Evolutionary conservation across 2,329 filamentous ascomycete genomes (phyloP).

Genomic region (Escovopsis sp.): DNA sequence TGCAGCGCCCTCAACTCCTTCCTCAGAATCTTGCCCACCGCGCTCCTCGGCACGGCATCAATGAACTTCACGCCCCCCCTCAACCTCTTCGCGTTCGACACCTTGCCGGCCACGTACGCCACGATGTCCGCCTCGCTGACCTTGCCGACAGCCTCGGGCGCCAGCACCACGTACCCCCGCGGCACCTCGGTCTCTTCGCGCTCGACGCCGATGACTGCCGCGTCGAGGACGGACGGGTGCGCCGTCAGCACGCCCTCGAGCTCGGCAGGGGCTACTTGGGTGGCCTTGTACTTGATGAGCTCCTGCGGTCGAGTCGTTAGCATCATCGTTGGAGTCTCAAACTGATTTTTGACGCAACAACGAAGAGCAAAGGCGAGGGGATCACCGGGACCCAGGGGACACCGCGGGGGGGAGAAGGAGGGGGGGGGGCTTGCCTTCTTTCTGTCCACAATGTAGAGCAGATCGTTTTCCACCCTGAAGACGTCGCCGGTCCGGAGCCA

Average conservation of each 20-base stretch:
- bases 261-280: constrained; percentile 54
- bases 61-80: constrained; percentile 55
- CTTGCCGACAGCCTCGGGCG: constrained; percentile 10
- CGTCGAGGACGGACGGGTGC: constrained; percentile 34
- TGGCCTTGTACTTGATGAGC: constrained; percentile 40
- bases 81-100: constrained; percentile 47
- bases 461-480: constrained; percentile 52
- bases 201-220: constrained; percentile 46
- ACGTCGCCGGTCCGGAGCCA: constrained; percentile 78
- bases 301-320: constrained; percentile 30
- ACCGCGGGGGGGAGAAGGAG: too few species aligned
- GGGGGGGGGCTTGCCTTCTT: constrained; percentile 38
- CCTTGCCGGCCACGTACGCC: constrained; percentile 13
- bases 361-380: neutral
- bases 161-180: constrained; percentile 23
- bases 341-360: too few species aligned
- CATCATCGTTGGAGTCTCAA: too few species aligned
- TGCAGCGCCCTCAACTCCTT: constrained; percentile 22
- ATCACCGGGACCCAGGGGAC: too few species aligned
- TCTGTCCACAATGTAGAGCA: constrained; percentile 68
- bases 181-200: constrained; percentile 31
- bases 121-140: constrained; percentile 13
- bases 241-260: constrained; percentile 34
- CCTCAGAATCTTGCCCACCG: constrained; percentile 33
- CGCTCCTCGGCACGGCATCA: constrained; percentile 53